Conservation (phyloP, 192 early-diverging fungal species). For the Oehlia diaphana region DNA sequence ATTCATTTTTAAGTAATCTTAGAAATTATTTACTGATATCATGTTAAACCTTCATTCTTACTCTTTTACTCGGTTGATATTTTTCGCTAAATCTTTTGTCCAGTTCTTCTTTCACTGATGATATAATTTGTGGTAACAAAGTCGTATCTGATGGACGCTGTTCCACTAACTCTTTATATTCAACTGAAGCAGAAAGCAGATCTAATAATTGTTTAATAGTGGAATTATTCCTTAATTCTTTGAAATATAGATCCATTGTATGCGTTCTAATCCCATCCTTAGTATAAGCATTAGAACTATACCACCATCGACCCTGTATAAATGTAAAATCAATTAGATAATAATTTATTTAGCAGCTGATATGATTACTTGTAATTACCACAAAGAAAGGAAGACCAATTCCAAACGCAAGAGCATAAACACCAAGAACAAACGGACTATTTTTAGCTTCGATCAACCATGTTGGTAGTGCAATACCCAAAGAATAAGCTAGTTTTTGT, state of each 20-base stretch:
- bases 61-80: constrained; percentile 64
- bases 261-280: constrained; percentile 87
- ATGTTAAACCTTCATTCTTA: constrained; percentile 9
- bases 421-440: constrained; percentile 75
- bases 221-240: constrained; percentile 79
- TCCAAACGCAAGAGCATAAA: constrained; percentile 90
- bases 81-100: constrained; percentile 59
- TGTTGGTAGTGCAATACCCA: constrained; percentile 93
- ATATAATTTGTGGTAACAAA: constrained; percentile 42
- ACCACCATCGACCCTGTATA: constrained; percentile 88
- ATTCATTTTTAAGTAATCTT: background rate
- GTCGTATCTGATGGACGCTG: constrained; percentile 48
- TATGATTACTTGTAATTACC: constrained; percentile 37
- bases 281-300: constrained; percentile 81
- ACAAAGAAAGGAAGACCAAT: constrained; percentile 85
- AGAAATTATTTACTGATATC: too few relatives aligned
- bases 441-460: constrained; percentile 88
- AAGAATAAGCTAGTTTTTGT: constrained; percentile 55
- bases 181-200: constrained; percentile 69
- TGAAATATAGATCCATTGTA: constrained; percentile 92
- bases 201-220: constrained; percentile 70
- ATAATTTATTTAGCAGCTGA: background rate
- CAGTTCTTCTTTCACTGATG: constrained; percentile 52
- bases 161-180: constrained; percentile 63
- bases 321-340: constrained; percentile 3